Conservation (phyloP, 1,139 yeast genomes). For the Candida glucosophila region DNA sequence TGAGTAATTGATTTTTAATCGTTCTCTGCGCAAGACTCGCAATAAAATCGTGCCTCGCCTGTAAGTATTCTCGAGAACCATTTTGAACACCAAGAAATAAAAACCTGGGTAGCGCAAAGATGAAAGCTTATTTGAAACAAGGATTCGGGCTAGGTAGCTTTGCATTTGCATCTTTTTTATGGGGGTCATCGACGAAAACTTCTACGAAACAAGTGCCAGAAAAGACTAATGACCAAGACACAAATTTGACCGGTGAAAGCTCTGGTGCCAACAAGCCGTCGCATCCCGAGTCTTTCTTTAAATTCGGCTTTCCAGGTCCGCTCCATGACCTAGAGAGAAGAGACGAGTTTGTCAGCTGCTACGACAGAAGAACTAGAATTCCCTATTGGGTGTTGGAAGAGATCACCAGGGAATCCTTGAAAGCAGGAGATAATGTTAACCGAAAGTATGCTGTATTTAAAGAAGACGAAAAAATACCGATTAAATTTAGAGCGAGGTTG, state of each 20-base stretch:
- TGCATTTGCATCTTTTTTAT: slow-evolving; percentile 36
- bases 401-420: slow-evolving; percentile 66
- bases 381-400: slow-evolving; percentile 92
- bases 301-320: slow-evolving; percentile 94
- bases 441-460: slow-evolving; percentile 73
- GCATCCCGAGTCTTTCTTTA: slow-evolving; percentile 69
- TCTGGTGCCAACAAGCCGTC: slow-evolving; percentile 29
- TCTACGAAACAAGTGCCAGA: slow-evolving; percentile 9
- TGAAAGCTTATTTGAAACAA: too few relatives aligned
- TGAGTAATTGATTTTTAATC: too few relatives aligned
- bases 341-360: slow-evolving; percentile 75
- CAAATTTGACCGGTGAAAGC: slow-evolving; percentile 7
- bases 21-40: too few relatives aligned
- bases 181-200: slow-evolving; percentile 22
- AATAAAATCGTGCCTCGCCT: too few relatives aligned
- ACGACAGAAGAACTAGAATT: slow-evolving; percentile 74
- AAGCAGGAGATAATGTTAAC: slow-evolving; percentile 45
- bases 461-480: slow-evolving; percentile 84
- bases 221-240: slow-evolving; percentile 4
- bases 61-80: too few relatives aligned
- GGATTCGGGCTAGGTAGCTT: slow-evolving; percentile 29
- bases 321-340: slow-evolving; percentile 71
- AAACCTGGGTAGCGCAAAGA: too few relatives aligned
- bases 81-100: too few relatives aligned
- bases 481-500: slow-evolving; percentile 61